phyloP scores from a whole-genome alignment of 164 flowering plant genomes.

The Stephania yunnanensis region DNA sequence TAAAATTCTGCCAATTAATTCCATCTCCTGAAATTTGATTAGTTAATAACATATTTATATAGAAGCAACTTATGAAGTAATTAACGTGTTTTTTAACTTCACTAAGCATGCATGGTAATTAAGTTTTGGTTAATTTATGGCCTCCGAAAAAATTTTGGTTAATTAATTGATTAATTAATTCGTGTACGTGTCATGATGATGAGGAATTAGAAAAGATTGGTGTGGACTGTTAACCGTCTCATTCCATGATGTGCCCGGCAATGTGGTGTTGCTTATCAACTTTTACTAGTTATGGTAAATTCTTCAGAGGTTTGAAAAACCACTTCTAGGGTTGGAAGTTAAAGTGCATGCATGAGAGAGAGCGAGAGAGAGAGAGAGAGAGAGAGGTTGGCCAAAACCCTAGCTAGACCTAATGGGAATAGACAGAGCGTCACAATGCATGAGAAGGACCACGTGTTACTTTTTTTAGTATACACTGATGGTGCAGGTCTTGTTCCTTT shows the following conservation, averaged over 20 bases:
- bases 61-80: too few relatives aligned
- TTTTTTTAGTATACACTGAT: constrained; percentile 1
- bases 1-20: too few relatives aligned
- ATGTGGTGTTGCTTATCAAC: constrained; percentile 5
- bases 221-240: constrained; percentile 22
- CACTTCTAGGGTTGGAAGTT: not conserved
- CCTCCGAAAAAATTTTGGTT: too few relatives aligned
- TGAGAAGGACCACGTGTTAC: constrained; percentile 12
- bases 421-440: constrained; percentile 24
- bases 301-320: constrained; percentile 15
- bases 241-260: constrained; percentile 11
- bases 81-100: too few relatives aligned
- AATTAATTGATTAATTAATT: too few relatives aligned
- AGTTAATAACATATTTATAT: too few relatives aligned
- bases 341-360: constrained; percentile 8
- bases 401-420: constrained; percentile 15
- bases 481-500: not conserved
- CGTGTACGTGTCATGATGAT: not conserved
- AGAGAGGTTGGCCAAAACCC: constrained; percentile 26
- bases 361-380: constrained; percentile 6
- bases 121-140: too few relatives aligned
- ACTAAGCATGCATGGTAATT: too few relatives aligned
- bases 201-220: constrained; percentile 4
- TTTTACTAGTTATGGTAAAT: constrained; percentile 7
- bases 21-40: too few relatives aligned